phyloP scores from a whole-genome alignment of 176 grass and related monocot genomes.

The Thalia dealbata region DNA sequence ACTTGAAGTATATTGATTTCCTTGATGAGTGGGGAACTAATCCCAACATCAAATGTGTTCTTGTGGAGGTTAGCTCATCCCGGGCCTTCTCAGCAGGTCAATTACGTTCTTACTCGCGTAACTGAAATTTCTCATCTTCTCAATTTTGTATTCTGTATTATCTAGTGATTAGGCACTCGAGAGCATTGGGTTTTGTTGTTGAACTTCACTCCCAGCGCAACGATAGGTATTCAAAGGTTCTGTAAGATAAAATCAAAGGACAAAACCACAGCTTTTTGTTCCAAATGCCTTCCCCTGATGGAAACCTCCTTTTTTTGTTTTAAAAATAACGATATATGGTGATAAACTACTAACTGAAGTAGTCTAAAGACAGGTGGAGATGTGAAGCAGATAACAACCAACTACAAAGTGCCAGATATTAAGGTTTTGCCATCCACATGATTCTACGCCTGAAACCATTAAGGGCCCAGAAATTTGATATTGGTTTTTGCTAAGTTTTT shows the following conservation, averaged over 20 bases:
- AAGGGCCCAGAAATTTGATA: neutral
- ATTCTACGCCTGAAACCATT: neutral
- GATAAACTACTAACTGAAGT: neutral
- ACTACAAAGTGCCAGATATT: neutral
- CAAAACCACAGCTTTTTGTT: constrained; percentile 62
- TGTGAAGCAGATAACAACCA: constrained; percentile 3
- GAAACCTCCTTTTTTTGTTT: too few relatives aligned
- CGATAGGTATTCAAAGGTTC: constrained; percentile 98
- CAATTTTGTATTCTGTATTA: too few relatives aligned
- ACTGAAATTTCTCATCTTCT: too few relatives aligned
- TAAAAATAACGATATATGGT: too few relatives aligned
- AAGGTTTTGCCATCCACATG: neutral
- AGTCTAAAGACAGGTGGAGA: constrained; percentile 1
- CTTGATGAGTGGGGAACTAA: constrained; percentile 64
- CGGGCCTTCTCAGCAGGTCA: constrained; percentile 91
- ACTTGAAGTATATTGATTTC: constrained; percentile 65
- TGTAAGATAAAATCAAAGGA: constrained; percentile 65
- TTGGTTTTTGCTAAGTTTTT: neutral
- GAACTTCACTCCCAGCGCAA: constrained; percentile 66
- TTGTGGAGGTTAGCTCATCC: constrained; percentile 75
- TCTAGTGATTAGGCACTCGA: too few relatives aligned
- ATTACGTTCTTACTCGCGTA: neutral
- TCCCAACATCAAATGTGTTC: constrained; percentile 75
- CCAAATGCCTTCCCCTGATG: too few relatives aligned
- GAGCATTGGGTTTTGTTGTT: constrained; percentile 24